Conservation (phyloP, 2,329 filamentous ascomycete species). For the Teratosphaeria destructans region DNA sequence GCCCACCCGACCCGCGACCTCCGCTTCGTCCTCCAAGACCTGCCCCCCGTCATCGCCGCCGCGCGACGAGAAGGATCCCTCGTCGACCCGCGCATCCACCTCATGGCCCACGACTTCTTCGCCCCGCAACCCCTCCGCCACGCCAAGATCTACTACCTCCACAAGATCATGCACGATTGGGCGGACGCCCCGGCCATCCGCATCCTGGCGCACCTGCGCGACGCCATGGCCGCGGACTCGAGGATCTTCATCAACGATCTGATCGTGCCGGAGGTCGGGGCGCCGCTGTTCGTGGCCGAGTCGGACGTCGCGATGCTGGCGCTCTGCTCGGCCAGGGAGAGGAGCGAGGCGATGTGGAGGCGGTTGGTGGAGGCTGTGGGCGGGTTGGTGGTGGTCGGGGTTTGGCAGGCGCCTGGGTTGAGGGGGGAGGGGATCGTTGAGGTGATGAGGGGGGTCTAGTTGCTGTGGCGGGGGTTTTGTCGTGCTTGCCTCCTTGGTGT, state of each 20-base stretch:
- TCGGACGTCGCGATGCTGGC: background rate
- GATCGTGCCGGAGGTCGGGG: background rate
- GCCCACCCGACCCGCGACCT: background rate
- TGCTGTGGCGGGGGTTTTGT: too few relatives aligned
- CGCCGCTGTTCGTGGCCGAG: background rate
- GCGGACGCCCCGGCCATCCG: background rate
- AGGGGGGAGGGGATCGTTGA: background rate
- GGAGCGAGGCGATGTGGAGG: background rate
- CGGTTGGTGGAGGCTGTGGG: background rate
- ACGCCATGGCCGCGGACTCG: background rate
- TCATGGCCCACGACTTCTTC: conserved; percentile 1
- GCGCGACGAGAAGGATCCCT: background rate
- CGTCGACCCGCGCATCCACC: background rate
- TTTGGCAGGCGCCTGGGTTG: background rate
- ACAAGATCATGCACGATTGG: background rate
- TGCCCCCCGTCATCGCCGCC: background rate
- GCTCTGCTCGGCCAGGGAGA: background rate
- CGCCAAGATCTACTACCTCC: background rate
- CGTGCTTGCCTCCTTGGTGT: too few relatives aligned
- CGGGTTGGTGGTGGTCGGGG: background rate
- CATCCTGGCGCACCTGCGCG: background rate
- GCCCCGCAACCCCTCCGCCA: background rate
- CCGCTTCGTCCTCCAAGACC: background rate
- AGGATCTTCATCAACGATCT: background rate
- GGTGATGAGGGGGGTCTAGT: background rate